phyloP scores from a whole-genome alignment of 2,329 filamentous ascomycete genomes.

The Alternaria tenuissima region DNA sequence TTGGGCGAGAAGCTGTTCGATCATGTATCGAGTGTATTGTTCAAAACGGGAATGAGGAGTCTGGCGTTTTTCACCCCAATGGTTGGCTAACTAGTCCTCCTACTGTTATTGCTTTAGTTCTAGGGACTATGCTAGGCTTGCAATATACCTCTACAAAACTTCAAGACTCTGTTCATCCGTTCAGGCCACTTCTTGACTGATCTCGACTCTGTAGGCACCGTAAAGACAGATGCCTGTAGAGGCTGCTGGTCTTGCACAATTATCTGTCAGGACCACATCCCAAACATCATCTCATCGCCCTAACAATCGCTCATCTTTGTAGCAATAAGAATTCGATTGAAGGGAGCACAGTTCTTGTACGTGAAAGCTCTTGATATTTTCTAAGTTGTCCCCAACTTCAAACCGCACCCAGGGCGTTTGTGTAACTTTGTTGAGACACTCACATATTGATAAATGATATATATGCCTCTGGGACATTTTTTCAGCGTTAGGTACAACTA shows the following conservation, averaged over 20 bases:
- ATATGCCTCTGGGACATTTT: no score
- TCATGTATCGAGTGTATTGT: slow-evolving; percentile 24
- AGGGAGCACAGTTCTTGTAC: no score
- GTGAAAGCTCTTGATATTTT: no score
- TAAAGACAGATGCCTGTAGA: not conserved
- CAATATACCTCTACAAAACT: slow-evolving; percentile 6
- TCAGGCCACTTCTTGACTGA: not conserved
- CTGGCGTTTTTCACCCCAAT: slow-evolving; percentile 20
- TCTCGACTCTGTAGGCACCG: not conserved
- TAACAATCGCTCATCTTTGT: not conserved
- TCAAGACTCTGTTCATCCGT: not conserved
- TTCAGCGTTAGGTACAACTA: no score
- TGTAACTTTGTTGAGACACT: no score
- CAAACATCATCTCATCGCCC: not conserved
- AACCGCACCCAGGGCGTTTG: no score
- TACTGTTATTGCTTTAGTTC: slow-evolving; percentile 7
- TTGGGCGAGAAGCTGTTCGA: slow-evolving; percentile 13
- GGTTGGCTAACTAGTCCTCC: slow-evolving; percentile 6
- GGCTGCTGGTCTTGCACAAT: not conserved
- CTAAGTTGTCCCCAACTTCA: no score
- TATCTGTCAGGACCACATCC: not conserved
- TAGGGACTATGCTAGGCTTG: slow-evolving; percentile 1
- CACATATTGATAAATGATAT: no score
- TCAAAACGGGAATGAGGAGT: slow-evolving; percentile 29
- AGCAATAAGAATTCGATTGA: not conserved